Conservation (phyloP, 495 filamentous ascomycete species). For the Penicillium manginii region DNA sequence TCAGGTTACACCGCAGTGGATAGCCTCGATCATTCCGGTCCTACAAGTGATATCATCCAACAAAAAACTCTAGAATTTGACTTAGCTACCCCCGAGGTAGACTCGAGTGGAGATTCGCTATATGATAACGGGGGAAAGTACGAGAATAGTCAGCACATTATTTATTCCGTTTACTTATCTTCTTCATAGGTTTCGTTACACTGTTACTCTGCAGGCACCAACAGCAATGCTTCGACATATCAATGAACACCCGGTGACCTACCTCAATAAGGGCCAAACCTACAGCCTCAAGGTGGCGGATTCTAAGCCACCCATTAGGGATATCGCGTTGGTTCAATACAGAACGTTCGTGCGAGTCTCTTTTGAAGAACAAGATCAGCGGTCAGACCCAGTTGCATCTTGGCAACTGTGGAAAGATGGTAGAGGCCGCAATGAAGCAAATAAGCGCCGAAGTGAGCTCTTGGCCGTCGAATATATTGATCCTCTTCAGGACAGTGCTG, state of each 20-base stretch:
- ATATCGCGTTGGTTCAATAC: conserved; percentile 54
- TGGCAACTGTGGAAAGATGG: conserved; percentile 99
- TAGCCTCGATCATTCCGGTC: too few species aligned
- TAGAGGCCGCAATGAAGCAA: conserved; percentile 83
- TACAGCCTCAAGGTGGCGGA: conserved; percentile 83
- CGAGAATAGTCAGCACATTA: too few species aligned
- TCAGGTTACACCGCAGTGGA: too few species aligned
- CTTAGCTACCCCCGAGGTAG: too few species aligned
- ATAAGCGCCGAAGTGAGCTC: conserved; percentile 82
- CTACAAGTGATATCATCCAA: too few species aligned
- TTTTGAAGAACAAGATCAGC: conserved; percentile 91
- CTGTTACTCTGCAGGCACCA: conserved; percentile 48
- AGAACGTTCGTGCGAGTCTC: conserved; percentile 88
- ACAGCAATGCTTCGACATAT: conserved; percentile 90
- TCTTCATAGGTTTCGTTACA: neutral
- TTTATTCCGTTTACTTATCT: too few species aligned
- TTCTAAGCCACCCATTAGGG: conserved; percentile 47
- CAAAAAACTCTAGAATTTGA: too few species aligned
- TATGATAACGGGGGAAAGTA: too few species aligned
- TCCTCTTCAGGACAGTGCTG: conserved; percentile 61
- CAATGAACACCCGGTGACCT: conserved; percentile 90
- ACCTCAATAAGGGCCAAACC: conserved; percentile 95
- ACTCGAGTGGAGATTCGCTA: too few species aligned
- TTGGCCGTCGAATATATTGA: conserved; percentile 84
- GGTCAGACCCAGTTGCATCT: conserved; percentile 76